These are phyloP conservation scores for Sarocladiaceae sp. DNA, from an alignment of 2,329 filamentous ascomycete genomes.

Conservation along the genomic window DNA sequence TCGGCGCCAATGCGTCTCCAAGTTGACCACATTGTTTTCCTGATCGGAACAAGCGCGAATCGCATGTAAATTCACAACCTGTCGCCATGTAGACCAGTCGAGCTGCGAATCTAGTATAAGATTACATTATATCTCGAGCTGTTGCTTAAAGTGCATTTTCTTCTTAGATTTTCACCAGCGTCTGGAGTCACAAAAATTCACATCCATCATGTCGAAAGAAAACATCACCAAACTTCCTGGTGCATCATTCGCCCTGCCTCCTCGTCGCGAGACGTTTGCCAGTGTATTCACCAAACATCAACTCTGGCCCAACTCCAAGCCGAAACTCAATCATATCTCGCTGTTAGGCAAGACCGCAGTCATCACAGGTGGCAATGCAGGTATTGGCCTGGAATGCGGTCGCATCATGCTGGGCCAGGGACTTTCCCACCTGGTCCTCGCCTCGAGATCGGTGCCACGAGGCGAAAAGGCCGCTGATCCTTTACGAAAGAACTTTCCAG, in stretches of 20 bases:
- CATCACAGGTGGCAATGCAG: conserved; percentile 39
- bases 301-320: background rate
- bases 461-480: conserved; percentile 29
- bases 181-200: too few relatives aligned
- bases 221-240: background rate
- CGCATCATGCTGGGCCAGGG: conserved; percentile 30
- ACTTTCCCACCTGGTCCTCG: conserved; percentile 35
- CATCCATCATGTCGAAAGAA: background rate
- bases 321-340: background rate
- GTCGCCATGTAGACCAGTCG: too few relatives aligned
- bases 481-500: conserved; percentile 6
- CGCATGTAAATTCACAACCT: too few relatives aligned
- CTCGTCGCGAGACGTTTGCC: background rate
- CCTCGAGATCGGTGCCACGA: conserved; percentile 31
- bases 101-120: too few relatives aligned
- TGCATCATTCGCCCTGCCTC: background rate
- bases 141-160: too few relatives aligned
- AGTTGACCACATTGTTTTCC: too few relatives aligned
- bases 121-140: too few relatives aligned
- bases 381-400: conserved; percentile 37
- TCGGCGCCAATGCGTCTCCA: too few relatives aligned
- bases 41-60: too few relatives aligned
- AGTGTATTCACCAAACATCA: background rate
- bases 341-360: background rate
- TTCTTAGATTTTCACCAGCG: too few relatives aligned